Conservation (phyloP, 345 rosid species). For the Salix koriyanagi region DNA sequence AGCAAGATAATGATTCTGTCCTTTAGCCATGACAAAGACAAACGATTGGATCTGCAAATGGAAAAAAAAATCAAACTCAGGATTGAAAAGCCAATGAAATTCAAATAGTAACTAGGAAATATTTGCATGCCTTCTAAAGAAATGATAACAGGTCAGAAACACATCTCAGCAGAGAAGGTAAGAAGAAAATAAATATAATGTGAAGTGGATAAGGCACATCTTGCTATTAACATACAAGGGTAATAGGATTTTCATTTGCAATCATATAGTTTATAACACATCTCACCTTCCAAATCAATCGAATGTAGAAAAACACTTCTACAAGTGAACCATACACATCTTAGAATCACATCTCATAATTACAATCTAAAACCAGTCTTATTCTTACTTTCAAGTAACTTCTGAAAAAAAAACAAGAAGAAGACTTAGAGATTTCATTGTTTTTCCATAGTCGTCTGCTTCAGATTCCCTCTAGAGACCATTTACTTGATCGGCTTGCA, state of each 20-base stretch:
- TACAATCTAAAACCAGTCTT: not conserved
- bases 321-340: not conserved
- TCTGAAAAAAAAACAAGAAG: not conserved
- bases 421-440: not conserved
- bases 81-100: conserved; percentile 10
- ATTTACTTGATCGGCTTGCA: not conserved
- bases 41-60: conserved; percentile 72
- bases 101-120: too few relatives aligned
- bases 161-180: too few relatives aligned
- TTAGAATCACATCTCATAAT: not conserved
- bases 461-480: not conserved
- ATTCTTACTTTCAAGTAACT: not conserved
- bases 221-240: not conserved
- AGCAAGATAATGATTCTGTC: conserved; percentile 73
- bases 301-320: not conserved
- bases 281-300: not conserved
- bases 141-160: not conserved
- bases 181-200: too few relatives aligned
- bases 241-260: not conserved
- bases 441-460: not conserved
- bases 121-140: not conserved
- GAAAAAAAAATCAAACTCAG: conserved; percentile 17
- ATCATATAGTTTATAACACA: not conserved
- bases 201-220: not conserved
- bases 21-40: conserved; percentile 93